Base-by-base conservation (phyloP, 441 rosid species). In the Pelargonium myrrhifolium region DNA sequence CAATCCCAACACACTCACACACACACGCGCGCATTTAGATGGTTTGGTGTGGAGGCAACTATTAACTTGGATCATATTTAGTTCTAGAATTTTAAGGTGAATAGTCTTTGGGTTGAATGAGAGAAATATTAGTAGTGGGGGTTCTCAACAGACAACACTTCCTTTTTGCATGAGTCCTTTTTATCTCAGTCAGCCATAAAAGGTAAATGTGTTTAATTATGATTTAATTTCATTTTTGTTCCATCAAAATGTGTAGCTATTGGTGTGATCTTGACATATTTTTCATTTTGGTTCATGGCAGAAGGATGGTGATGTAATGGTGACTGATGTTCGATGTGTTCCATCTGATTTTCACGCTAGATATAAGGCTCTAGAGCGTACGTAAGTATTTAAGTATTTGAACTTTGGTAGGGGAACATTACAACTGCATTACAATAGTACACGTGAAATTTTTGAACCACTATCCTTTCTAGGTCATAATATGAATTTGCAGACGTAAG, bases 271-370 rank as follows among this genome's bases (percentile, higher is more conserved):
- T 31, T 79, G 72, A 77, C 66, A 35, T 28, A 18, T 71, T 70
- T 68, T 18, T 37, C 71, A n/a, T 72, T 79, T 67, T 72, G 65
- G 56, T 69, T 58, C 68, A 22, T 66, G 17, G 62, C 75, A 80
- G 91, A 89, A 70, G 84, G 97, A 85, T 42, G 93, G 91, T 17
- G 99, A 94, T 79, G 81, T 94, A 63, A 78, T 73, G 81, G 83
- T 94, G 71, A 81, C 78, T 67, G 96, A 94, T 78, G 94, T 91
- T 83, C 84, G 81, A 75, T 75, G 85, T 47, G 82, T 94, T 75
- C 90, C 96, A 3, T 67, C 77, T 73, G 82, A 85, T 78, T 94
- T 83, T 73, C 99, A 94, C 83, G 96, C 99, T 65, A 87, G 99
- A 85, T 87, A 75, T 74, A 88, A 77, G 77, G 96, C 97, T 71